These are phyloP conservation scores for Ochromonadaceae sp. DNA, from an alignment of 352 stramenopile genomes.

Conservation along the genomic window DNA sequence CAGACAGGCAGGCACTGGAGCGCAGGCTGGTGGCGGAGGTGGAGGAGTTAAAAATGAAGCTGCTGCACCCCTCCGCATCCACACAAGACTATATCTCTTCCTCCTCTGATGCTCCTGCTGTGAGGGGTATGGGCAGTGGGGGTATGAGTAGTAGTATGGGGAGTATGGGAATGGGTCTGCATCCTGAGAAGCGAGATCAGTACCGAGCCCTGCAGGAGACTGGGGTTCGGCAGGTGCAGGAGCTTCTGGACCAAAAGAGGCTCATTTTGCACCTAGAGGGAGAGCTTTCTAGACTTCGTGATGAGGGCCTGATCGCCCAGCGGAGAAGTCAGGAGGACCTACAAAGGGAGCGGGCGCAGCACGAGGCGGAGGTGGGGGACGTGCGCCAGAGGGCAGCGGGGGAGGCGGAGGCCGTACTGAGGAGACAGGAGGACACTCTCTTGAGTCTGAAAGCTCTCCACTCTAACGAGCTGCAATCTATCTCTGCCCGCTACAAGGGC, in stretches of 20 bases:
- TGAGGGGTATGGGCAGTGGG: background rate
- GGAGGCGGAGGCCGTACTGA: constrained; percentile 18
- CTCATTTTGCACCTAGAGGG: too few relatives aligned
- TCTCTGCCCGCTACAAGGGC: background rate
- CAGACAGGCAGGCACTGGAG: background rate
- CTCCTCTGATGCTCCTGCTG: too few relatives aligned
- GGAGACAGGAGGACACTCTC: constrained; percentile 20
- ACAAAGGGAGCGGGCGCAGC: constrained; percentile 12
- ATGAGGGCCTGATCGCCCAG: too few relatives aligned
- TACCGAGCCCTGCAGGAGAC: too few relatives aligned
- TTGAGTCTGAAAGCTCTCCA: constrained; percentile 8
- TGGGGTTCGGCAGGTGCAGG: too few relatives aligned
- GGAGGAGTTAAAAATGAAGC: constrained; percentile 1
- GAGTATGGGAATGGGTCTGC: too few relatives aligned
- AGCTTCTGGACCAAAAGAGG: too few relatives aligned
- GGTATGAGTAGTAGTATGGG: too few relatives aligned
- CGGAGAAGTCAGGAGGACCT: constrained; percentile 14
- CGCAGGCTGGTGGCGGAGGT: constrained; percentile 7
- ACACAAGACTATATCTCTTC: too few relatives aligned
- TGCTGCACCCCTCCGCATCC: too few relatives aligned
- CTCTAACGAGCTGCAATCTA: background rate
- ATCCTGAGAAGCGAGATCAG: too few relatives aligned
- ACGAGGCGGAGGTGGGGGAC: constrained; percentile 19
- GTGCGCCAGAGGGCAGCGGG: constrained; percentile 22
- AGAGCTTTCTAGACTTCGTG: too few relatives aligned